Evolutionary conservation across 2,329 filamentous ascomycete genomes (phyloP).

Genomic region (Alternaria sp.): DNA sequence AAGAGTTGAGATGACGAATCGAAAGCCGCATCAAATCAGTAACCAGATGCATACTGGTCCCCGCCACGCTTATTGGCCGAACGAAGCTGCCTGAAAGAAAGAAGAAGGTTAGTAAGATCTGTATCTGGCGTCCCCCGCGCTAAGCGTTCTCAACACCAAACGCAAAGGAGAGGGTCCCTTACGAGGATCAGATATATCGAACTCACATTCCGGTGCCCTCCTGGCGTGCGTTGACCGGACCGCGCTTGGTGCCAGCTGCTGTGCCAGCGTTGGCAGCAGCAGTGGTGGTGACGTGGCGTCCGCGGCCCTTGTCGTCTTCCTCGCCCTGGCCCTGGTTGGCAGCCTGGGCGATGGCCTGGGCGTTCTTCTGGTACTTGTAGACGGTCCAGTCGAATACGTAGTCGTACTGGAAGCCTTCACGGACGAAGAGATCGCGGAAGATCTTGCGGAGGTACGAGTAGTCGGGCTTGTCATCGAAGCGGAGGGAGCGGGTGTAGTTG

Average conservation of each 20-base stretch:
- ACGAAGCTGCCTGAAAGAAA: constrained; percentile 59
- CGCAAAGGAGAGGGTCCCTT: constrained; percentile 88
- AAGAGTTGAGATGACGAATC: constrained; percentile 53
- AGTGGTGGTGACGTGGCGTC: constrained; percentile 64
- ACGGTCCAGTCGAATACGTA: constrained; percentile 99
- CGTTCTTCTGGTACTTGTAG: constrained; percentile 99
- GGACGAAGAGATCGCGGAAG: constrained; percentile 98
- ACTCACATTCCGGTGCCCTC: constrained; percentile 98
- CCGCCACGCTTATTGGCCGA: constrained; percentile 61
- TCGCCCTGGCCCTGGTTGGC: constrained; percentile 70
- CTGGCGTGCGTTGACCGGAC: constrained; percentile 78
- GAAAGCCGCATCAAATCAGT: constrained; percentile 56
- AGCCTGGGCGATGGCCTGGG: constrained; percentile 89
- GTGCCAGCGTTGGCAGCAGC: constrained; percentile 70
- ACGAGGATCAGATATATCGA: constrained; percentile 78
- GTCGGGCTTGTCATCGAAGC: constrained; percentile 99
- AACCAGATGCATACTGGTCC: constrained; percentile 58
- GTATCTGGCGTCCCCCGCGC: constrained; percentile 67
- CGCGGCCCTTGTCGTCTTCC: constrained; percentile 79
- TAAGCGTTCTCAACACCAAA: constrained; percentile 82
- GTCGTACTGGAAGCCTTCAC: constrained; percentile 99
- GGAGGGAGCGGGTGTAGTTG: constrained; percentile 98
- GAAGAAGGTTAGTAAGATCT: constrained; percentile 57
- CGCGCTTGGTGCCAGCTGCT: constrained; percentile 70
- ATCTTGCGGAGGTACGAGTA: constrained; percentile 99